Evolutionary conservation across 345 rosid species (phyloP).

Genomic region (Atalantia buxifolia): DNA sequence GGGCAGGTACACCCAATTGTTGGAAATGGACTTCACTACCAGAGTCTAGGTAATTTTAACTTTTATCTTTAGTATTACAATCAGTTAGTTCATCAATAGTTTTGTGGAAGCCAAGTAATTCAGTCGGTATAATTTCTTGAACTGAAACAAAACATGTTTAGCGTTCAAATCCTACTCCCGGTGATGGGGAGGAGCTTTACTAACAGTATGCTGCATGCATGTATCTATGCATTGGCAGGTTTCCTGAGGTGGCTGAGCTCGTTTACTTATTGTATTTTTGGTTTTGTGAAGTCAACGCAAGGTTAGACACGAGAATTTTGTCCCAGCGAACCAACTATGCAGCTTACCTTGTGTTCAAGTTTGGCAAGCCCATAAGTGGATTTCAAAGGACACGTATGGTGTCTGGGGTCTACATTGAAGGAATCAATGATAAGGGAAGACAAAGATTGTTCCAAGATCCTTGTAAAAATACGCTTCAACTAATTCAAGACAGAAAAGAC

Average conservation of each 20-base stretch:
- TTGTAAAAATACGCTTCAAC: too few species aligned
- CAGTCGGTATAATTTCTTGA: too few species aligned
- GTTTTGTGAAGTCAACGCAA: constrained; percentile 14
- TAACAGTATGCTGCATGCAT: not conserved
- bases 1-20: too few species aligned
- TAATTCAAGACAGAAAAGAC: too few species aligned
- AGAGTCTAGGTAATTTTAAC: constrained; percentile 19
- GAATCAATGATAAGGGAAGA: too few species aligned
- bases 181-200: not conserved
- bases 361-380: too few species aligned
- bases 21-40: not conserved
- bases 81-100: not conserved
- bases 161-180: not conserved
- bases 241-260: constrained; percentile 27
- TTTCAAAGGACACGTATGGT: too few species aligned
- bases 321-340: too few species aligned
- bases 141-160: too few species aligned
- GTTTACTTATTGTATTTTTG: not conserved
- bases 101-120: too few species aligned
- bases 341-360: too few species aligned
- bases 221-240: constrained; percentile 7
- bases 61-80: not conserved
- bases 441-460: too few species aligned
- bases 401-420: constrained; percentile 2
- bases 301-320: constrained; percentile 9